Evolutionary conservation across 2,329 filamentous ascomycete genomes (phyloP), one percentile per base, ranked within the genome.

Genomic region (Didymella pomorum): DNA sequence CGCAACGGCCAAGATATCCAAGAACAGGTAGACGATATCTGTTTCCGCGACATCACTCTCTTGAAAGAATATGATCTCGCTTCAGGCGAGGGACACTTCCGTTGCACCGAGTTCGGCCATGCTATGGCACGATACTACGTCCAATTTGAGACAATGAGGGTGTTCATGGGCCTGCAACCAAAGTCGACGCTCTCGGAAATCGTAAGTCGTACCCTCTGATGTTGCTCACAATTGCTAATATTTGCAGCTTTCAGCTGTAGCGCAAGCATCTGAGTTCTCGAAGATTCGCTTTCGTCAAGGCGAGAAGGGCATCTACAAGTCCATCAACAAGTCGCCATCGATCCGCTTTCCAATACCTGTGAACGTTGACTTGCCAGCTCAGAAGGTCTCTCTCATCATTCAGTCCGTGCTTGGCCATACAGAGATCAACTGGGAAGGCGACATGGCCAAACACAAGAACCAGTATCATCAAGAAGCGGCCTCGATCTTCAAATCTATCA

Each of bases 91-190:
- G 72, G 80, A 0, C 76, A 76, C 4, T 82, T 94, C 46, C 80
- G 78, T 25, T 87, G 86, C 43, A 94, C 90, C 0, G 86, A 88
- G 47, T 91, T 89, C 69, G 92, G 92, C 1, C 83, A 89, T 55
- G 89, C 89, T 4, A 96, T 96, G 92, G 90, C 91, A 42, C 85
- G 87, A 46, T 96, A 94, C 72, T 94, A 92, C 78, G 80, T 95
- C 3, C 86, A 86, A 21, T 93, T 93, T 66, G 84, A 89, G 35
- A 95, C 91, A 0, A 96, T 95, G 91, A 89, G 87, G 66, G 74
- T 81, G 1, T 81, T 96, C 14, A 78, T 94, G 42, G 79, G 80
- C 0, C 80, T 95, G 51, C 83, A 85, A n/a, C 75, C 79, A 1
- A 84, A 83, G 39, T 83, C 88, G 0, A 86, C 83, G 8, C 80